Conservation (phyloP, 2,329 filamentous ascomycete genomes). For the Rhinocladiella similis region DNA sequence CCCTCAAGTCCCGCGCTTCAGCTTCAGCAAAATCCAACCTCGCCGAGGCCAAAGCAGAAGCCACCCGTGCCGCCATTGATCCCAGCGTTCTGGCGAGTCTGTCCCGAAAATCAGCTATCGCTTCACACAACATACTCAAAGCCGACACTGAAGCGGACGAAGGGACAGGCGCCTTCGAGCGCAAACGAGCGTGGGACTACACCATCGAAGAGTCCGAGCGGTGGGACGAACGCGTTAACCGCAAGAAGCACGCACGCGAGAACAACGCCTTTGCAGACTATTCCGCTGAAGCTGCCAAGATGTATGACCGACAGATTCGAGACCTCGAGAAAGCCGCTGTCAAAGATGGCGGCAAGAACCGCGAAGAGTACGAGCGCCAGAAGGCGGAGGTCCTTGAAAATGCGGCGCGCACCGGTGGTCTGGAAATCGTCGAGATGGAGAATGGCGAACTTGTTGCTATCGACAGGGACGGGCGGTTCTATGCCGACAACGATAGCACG, state of each 20-base stretch:
- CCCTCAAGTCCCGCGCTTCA: constrained; percentile 29
- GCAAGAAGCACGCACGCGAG: constrained; percentile 78
- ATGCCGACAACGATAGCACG: constrained; percentile 81
- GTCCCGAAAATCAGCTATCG: constrained; percentile 82
- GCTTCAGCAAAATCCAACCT: constrained; percentile 70
- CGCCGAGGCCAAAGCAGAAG: constrained; percentile 80
- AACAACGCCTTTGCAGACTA: constrained; percentile 91
- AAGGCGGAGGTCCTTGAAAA: constrained; percentile 77
- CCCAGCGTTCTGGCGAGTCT: constrained; percentile 74
- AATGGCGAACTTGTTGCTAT: constrained; percentile 92
- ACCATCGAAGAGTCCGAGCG: constrained; percentile 90
- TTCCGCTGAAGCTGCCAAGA: constrained; percentile 80
- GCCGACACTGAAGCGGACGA: constrained; percentile 88
- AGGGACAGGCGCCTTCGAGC: constrained; percentile 65
- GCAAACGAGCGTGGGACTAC: constrained; percentile 98
- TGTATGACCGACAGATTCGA: constrained; percentile 87
- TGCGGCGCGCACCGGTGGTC: constrained; percentile 77
- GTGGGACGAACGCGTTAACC: constrained; percentile 89
- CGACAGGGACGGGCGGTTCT: constrained; percentile 87
- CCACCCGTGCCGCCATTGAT: constrained; percentile 75
- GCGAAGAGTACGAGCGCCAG: constrained; percentile 73
- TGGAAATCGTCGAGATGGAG: constrained; percentile 95
- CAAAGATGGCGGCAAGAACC: constrained; percentile 42
- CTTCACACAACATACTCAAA: constrained; percentile 89
- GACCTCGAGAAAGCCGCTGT: constrained; percentile 62